Evolutionary conservation across 2,329 filamentous ascomycete genomes (phyloP).

Genomic region (Microsporum canis): DNA sequence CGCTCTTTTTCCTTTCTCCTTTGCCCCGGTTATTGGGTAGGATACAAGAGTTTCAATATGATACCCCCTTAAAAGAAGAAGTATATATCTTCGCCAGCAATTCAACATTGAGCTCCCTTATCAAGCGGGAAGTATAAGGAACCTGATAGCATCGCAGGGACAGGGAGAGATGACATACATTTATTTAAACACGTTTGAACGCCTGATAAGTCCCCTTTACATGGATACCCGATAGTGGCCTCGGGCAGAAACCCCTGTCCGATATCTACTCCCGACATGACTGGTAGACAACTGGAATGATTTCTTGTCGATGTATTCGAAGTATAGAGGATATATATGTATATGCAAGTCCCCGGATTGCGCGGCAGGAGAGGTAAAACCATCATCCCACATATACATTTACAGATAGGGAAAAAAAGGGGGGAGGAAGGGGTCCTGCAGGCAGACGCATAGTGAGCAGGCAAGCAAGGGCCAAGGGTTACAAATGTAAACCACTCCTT

Average conservation of each 20-base stretch:
- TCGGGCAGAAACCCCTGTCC: not conserved
- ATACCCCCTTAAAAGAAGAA: not conserved
- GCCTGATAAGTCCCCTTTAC: not conserved
- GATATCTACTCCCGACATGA: not conserved
- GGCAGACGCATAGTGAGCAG: not conserved
- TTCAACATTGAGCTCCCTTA: not conserved
- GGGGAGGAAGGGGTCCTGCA: not conserved
- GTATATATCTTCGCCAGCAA: not conserved
- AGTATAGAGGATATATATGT: no score
- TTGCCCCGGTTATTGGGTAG: not conserved
- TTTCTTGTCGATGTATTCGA: not conserved
- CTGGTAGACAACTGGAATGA: not conserved
- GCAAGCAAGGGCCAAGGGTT: not conserved
- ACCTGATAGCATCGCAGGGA: not conserved
- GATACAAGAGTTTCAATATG: not conserved
- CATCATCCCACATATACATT: not conserved
- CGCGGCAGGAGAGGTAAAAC: not conserved
- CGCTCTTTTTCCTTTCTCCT: not conserved
- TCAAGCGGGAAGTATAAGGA: not conserved
- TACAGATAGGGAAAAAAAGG: not conserved
- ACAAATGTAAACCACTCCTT: not conserved
- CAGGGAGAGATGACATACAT: not conserved
- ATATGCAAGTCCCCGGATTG: not conserved
- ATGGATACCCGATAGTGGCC: slow-evolving; percentile 1
- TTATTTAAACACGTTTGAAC: not conserved